phyloP scores from a whole-genome alignment of 805 yeast species.

The Schwanniomyces pseudopolymorphus region DNA sequence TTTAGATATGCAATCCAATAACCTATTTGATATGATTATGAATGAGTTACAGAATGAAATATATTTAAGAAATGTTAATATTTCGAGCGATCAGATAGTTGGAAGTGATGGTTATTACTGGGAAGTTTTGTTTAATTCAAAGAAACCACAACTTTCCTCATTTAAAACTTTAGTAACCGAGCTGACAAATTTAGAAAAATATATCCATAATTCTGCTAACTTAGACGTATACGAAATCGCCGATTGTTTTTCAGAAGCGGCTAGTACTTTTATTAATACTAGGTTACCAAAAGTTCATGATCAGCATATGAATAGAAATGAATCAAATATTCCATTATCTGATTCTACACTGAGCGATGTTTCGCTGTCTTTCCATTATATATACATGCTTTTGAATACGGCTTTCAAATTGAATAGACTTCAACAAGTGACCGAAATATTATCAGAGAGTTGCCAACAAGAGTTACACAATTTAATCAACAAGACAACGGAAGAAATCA shows the following conservation, averaged over 20 bases:
- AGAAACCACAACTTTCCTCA: constrained; percentile 36
- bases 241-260: constrained; percentile 29
- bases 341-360: constrained; percentile 27
- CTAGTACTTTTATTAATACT: constrained; percentile 24
- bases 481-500: constrained; percentile 63
- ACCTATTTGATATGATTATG: constrained; percentile 67
- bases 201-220: constrained; percentile 55
- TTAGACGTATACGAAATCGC: constrained; percentile 55
- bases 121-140: constrained; percentile 21
- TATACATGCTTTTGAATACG: constrained; percentile 53
- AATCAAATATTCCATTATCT: constrained; percentile 24
- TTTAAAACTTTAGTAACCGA: constrained; percentile 31
- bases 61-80: constrained; percentile 46
- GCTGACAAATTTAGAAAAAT: constrained; percentile 50
- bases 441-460: constrained; percentile 53
- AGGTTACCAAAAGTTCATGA: constrained; percentile 30
- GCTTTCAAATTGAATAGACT: constrained; percentile 61
- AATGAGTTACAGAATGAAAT: constrained; percentile 73
- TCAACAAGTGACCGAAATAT: constrained; percentile 53
- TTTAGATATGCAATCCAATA: constrained; percentile 55
- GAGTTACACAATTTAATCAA: constrained; percentile 67
- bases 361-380: constrained; percentile 52
- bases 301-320: constrained; percentile 16
- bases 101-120: constrained; percentile 16
- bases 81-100: constrained; percentile 4